Evolutionary conservation across 2,329 filamentous ascomycete species (phyloP).

Genomic region (Intubia oerlemansii): DNA sequence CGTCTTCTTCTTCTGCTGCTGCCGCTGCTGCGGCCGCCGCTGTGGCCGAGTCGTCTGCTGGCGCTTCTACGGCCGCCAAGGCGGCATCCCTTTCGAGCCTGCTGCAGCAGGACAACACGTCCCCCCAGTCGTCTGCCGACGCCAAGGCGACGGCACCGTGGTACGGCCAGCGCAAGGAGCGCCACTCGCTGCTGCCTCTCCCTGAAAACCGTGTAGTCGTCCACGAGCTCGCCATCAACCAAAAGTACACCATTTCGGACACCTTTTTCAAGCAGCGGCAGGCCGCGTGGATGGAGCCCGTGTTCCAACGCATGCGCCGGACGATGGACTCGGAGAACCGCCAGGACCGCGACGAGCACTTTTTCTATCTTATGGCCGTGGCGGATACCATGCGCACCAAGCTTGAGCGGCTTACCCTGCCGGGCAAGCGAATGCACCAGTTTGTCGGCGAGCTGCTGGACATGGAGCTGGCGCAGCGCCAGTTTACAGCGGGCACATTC

Average conservation of each 20-base stretch:
- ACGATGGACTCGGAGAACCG: slow-evolving; percentile 45
- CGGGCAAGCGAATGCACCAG: slow-evolving; percentile 50
- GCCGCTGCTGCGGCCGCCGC: too few relatives aligned
- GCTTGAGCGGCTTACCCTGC: slow-evolving; percentile 48
- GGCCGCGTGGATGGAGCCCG: slow-evolving; percentile 22
- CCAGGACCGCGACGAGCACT: slow-evolving; percentile 40
- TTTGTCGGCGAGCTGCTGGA: slow-evolving; percentile 59
- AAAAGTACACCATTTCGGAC: slow-evolving; percentile 50
- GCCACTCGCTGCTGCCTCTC: slow-evolving; percentile 22
- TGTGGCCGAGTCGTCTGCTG: too few relatives aligned
- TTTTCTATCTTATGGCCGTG: slow-evolving; percentile 47
- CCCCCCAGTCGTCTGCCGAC: slow-evolving; percentile 9
- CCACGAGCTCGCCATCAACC: slow-evolving; percentile 63
- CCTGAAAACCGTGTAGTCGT: slow-evolving; percentile 56
- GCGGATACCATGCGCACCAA: slow-evolving; percentile 51
- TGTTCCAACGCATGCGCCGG: slow-evolving; percentile 36
- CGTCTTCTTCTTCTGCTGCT: too few relatives aligned
- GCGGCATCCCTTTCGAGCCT: slow-evolving; percentile 1
- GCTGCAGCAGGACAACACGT: slow-evolving; percentile 2
- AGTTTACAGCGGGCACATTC: slow-evolving; percentile 51
- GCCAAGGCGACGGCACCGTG: slow-evolving; percentile 13
- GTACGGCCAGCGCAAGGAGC: too few relatives aligned
- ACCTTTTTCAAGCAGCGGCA: slow-evolving; percentile 37
- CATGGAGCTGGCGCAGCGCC: slow-evolving; percentile 44
- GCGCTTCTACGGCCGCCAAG: too few relatives aligned